A percentile compares a stretch with the other conserved stretches of the same genome.
These are phyloP conservation scores for Penicillium sp. DNA, from an alignment of 2,329 filamentous ascomycete genomes.

Conservation along the genomic window DNA sequence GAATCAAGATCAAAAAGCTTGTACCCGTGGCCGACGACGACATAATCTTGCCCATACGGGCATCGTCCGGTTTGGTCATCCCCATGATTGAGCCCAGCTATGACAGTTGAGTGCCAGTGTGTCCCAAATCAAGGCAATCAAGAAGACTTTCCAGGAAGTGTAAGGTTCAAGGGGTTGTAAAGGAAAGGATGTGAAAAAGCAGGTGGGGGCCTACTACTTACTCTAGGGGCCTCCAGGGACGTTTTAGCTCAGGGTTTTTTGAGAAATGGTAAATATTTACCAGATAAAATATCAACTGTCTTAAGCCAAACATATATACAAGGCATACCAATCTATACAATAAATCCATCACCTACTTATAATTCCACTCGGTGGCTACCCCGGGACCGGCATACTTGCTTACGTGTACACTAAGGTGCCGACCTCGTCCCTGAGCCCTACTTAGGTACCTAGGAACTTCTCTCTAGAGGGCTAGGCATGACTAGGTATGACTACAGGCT, in stretches of 20 bases:
- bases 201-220: not conserved
- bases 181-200: not conserved
- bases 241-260: not conserved
- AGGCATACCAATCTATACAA: not conserved
- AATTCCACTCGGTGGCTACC: not conserved
- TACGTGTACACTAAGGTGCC: not conserved
- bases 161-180: not conserved
- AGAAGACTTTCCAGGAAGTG: not conserved
- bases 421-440: too few relatives aligned
- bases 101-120: not conserved
- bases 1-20: conserved; percentile 81
- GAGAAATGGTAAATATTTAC: not conserved
- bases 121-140: not conserved
- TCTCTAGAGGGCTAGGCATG: not conserved
- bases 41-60: conserved; percentile 21
- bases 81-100: not conserved
- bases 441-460: too few relatives aligned
- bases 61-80: conserved; percentile 21
- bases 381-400: not conserved
- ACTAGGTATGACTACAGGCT: not conserved
- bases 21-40: conserved; percentile 62
- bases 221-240: not conserved
- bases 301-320: not conserved
- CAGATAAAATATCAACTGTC: not conserved
- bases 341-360: not conserved